These are phyloP conservation scores for Aureobasidium namibiae DNA, from an alignment of 2,329 filamentous ascomycete species.

Conservation along the genomic window DNA sequence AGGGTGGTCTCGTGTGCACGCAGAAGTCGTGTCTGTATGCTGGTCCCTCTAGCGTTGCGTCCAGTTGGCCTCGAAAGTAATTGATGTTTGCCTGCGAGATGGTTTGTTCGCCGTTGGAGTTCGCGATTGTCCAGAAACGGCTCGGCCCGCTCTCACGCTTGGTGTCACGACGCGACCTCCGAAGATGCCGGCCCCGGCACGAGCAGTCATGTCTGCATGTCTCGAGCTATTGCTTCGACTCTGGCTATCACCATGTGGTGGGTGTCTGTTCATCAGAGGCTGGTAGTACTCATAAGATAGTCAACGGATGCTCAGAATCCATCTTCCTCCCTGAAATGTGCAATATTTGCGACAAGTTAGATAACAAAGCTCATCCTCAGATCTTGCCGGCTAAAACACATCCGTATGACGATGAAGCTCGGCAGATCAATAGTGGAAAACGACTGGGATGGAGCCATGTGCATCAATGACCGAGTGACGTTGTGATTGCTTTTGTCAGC, in stretches of 20 bases:
- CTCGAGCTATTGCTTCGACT: background rate
- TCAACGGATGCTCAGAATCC: background rate
- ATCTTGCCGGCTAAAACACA: background rate
- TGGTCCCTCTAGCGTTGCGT: background rate
- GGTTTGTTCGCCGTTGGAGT: background rate
- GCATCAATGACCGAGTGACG: background rate
- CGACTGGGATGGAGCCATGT: background rate
- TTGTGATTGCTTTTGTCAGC: background rate
- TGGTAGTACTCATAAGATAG: background rate
- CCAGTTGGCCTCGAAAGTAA: background rate
- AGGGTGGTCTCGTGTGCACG: background rate
- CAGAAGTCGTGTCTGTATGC: background rate
- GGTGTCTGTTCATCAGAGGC: too few species aligned
- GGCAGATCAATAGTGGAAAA: background rate
- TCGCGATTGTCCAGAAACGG: background rate
- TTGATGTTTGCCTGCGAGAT: constrained; percentile 3
- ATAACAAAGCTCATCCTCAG: background rate
- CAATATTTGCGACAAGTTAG: background rate
- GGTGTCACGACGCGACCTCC: background rate
- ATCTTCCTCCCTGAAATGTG: too few species aligned
- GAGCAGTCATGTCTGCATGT: background rate
- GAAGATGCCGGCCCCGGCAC: background rate
- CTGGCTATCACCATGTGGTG: background rate
- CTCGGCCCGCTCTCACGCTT: background rate
- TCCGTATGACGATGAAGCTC: background rate